Evolutionary conservation across 2,329 filamentous ascomycete genomes (phyloP), one percentile per base, ranked within the genome.

Genomic region (Orbilia oligospora): DNA sequence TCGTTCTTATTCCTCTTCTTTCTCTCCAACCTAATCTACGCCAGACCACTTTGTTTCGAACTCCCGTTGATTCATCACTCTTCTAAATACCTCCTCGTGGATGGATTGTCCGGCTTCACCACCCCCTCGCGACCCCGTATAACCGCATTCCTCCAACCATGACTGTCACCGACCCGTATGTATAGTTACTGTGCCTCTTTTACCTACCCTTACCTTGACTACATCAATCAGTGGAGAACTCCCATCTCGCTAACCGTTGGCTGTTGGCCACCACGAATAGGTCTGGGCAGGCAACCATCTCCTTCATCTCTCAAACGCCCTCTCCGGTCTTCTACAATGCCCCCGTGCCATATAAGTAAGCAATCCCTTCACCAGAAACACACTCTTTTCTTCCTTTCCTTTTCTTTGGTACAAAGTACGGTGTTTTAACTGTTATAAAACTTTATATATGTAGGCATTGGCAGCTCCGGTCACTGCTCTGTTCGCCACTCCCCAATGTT

Each of bases 401-500:
- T 30, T 30, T 46, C 30, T 44, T 9, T 46, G 3, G 36, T n/a
- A 41, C 14, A 16, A 5, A 18, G 49, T 10, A 30, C 27, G 65
- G 16, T 12, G 14, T 20, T 68, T 30, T 68, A 41, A 55, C 6
- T 22, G 14, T 24, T n/a, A 12, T 10, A 1, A 6, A 53, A 48
- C 22, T 5, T 30, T 30, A 51, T 9, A 49, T 20, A 48, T 27
- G 14, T 41, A 94, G 92, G 81, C 93, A 96, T 85, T 94, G 92
- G 90, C 93, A 96, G 85, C 88, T 99, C 55, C 93, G 95, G 70
- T 95, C 97, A 81, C 91, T 97, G 81, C 92, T 98, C 83, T 95
- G 93, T 84, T 91, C 91, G 27, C 91, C 93, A 81, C 90, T 92
- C 82, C 88, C 90, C 51, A 89, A 94, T 84, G 86, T 91, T 81